phyloP scores from a whole-genome alignment of 129 eudicot species.

The Tagetes erecta region DNA sequence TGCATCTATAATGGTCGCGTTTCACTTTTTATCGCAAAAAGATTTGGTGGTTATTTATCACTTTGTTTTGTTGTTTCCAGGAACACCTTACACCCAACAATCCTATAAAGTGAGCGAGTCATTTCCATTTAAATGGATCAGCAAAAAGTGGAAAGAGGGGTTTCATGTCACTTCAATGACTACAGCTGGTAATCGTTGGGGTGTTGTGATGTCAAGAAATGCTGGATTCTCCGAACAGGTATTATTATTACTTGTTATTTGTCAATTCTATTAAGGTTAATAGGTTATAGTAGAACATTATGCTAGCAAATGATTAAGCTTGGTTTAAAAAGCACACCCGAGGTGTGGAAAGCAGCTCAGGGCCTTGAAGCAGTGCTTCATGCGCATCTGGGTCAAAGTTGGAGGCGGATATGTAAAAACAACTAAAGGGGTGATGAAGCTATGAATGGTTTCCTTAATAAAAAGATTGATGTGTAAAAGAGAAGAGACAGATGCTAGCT shows the following conservation, averaged over 20 bases:
- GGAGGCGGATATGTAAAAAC: too few species aligned
- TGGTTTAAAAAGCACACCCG: neutral
- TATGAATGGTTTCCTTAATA: too few species aligned
- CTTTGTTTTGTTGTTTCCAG: constrained; percentile 22
- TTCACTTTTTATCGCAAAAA: neutral
- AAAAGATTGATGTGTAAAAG: too few species aligned
- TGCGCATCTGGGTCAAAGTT: too few species aligned
- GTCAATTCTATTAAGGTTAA: neutral
- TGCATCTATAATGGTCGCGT: neutral
- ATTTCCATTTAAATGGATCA: constrained; percentile 97
- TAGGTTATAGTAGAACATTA: neutral
- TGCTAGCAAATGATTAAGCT: neutral
- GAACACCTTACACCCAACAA: constrained; percentile 90
- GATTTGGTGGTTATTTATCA: neutral
- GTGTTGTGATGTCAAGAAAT: constrained; percentile 96
- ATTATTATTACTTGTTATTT: neutral
- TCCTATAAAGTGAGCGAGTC: constrained; percentile 97
- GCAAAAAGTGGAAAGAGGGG: constrained; percentile 97
- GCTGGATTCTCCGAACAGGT: constrained; percentile 57
- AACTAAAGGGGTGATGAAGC: too few species aligned
- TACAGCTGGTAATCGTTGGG: constrained; percentile 97
- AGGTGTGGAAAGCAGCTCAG: too few species aligned
- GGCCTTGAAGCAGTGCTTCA: too few species aligned
- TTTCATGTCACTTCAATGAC: constrained; percentile 98
- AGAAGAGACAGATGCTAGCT: too few species aligned